Conservation (phyloP, 1,139 yeast species). For the Pneumocystis jirovecii region DNA sequence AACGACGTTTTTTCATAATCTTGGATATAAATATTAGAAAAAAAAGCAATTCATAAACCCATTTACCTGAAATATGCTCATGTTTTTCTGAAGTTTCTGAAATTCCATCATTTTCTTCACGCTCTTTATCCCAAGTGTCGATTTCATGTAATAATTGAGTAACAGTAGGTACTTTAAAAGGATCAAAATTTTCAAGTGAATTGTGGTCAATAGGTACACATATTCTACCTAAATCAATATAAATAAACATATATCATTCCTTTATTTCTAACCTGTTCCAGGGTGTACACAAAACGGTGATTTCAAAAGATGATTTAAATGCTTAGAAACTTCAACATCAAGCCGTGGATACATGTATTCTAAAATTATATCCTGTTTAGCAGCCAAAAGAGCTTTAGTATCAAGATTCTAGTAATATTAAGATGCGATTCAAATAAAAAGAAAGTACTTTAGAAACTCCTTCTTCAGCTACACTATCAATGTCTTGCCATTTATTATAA, state of each 20-base stretch:
- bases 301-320: slow-evolving; percentile 77
- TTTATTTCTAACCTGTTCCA: slow-evolving; percentile 49
- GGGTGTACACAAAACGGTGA: slow-evolving; percentile 99
- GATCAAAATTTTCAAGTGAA: slow-evolving; percentile 47
- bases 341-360: slow-evolving; percentile 77
- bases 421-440: slow-evolving; percentile 16
- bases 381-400: slow-evolving; percentile 37
- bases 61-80: slow-evolving; percentile 15
- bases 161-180: slow-evolving; percentile 66
- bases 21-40: slow-evolving; percentile 14
- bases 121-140: slow-evolving; percentile 29
- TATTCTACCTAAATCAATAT: slow-evolving; percentile 32
- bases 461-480: slow-evolving; percentile 43
- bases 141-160: slow-evolving; percentile 43
- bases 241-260: background rate
- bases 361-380: slow-evolving; percentile 71
- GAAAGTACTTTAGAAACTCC: slow-evolving; percentile 29
- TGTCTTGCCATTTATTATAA: slow-evolving; percentile 65
- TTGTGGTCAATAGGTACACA: slow-evolving; percentile 82
- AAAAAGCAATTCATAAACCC: background rate
- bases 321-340: slow-evolving; percentile 85
- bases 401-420: slow-evolving; percentile 19
- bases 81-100: slow-evolving; percentile 18
- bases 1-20: slow-evolving; percentile 57
- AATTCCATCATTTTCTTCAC: slow-evolving; percentile 24